Evolutionary conservation across 2,329 filamentous ascomycete genomes (phyloP).

Genomic region (Sclerotinia nivalis): DNA sequence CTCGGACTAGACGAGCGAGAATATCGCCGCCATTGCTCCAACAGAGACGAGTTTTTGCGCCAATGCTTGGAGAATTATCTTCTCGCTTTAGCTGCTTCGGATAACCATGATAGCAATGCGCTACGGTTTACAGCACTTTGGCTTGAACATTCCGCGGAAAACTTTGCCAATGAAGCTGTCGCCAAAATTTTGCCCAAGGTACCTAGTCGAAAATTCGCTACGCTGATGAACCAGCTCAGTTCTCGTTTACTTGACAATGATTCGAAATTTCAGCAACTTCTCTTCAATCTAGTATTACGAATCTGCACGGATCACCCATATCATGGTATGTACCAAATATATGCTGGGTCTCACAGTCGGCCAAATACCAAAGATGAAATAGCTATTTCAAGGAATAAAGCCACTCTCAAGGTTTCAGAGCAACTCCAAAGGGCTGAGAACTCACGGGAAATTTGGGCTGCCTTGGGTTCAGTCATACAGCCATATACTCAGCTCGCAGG

Average conservation of each 20-base stretch:
- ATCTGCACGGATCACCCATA: conserved; percentile 94
- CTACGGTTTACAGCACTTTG: conserved; percentile 92
- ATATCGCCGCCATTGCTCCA: conserved; percentile 74
- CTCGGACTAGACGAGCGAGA: conserved; percentile 88
- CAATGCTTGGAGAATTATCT: conserved; percentile 93
- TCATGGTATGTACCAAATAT: conserved; percentile 97
- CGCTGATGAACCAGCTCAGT: conserved; percentile 92
- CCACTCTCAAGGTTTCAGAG: conserved; percentile 66
- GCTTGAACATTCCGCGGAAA: conserved; percentile 81
- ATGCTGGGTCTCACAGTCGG: conserved; percentile 73
- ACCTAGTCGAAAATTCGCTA: conserved; percentile 87
- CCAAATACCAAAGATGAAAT: conserved; percentile 71
- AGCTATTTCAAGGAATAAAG: conserved; percentile 70
- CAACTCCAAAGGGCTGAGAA: conserved; percentile 55
- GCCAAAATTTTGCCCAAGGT: conserved; percentile 69
- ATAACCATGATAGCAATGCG: conserved; percentile 85
- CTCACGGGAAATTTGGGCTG: conserved; percentile 62
- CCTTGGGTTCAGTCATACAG: conserved; percentile 73
- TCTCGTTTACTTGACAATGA: conserved; percentile 79
- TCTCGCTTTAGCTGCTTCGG: conserved; percentile 77
- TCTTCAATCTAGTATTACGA: conserved; percentile 72
- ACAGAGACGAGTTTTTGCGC: conserved; percentile 78
- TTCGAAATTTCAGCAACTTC: conserved; percentile 71
- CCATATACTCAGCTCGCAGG: conserved; percentile 64
- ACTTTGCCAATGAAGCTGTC: conserved; percentile 76